Evolutionary conservation across 192 early-diverging fungal genomes (phyloP).

Genomic region (Anaeromyces robustus): DNA sequence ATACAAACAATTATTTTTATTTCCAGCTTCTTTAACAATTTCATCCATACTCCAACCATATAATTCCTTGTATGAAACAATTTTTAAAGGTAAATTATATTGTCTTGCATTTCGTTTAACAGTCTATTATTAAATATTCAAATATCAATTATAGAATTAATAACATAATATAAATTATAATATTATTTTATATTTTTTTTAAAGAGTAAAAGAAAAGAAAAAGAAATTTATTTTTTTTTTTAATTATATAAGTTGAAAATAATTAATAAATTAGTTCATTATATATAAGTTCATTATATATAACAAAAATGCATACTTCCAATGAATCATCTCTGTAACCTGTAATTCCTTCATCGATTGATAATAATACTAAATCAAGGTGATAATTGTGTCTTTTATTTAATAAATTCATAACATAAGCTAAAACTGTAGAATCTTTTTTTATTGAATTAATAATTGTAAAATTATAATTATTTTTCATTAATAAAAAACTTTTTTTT

Average conservation of each 20-base stretch:
- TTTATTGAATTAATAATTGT: background rate
- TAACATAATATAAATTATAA: too few relatives aligned
- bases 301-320: conserved; percentile 28
- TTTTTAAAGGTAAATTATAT: conserved; percentile 81
- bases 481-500: conserved; percentile 1
- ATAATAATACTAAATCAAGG: conserved; percentile 76
- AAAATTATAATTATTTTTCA: too few relatives aligned
- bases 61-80: conserved; percentile 86
- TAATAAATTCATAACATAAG: conserved; percentile 81
- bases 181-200: too few relatives aligned
- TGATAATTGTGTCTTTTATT: conserved; percentile 89
- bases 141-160: too few relatives aligned
- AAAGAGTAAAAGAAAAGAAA: too few relatives aligned
- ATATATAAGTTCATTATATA: too few relatives aligned
- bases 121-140: too few relatives aligned
- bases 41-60: conserved; percentile 99
- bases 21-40: conserved; percentile 84
- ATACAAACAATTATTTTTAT: conserved; percentile 98
- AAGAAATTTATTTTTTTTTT: too few relatives aligned
- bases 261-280: too few relatives aligned
- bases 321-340: conserved; percentile 97
- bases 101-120: conserved; percentile 91
- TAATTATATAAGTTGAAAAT: too few relatives aligned
- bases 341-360: conserved; percentile 93
- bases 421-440: conserved; percentile 86